Evolutionary conservation across 371 early-diverging fungal species (phyloP), one percentile per base, ranked within the genome.

Genomic region (Zopfochytrium polystomum): DNA sequence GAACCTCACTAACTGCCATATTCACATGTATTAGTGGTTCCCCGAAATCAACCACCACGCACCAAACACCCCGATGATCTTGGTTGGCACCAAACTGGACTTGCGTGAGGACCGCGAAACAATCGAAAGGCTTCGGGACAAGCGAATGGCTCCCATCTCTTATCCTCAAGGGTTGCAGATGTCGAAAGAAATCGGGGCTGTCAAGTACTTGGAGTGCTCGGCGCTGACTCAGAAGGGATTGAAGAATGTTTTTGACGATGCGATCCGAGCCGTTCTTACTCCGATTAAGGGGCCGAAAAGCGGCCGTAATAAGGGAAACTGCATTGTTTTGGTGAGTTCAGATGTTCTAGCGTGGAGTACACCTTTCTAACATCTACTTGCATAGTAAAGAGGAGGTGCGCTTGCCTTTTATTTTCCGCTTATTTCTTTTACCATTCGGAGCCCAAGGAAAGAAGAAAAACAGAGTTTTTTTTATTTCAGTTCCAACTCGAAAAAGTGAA

Each of bases 71-170:
- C 98, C 99, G 23, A 87, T 90, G 58, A 92, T 99, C 66, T 86
- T 99, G 23, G 96, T 98, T 23, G 97, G 97, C 20, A 97, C 98
- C 57, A 98, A 99, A 80, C 83, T 92, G 49, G 99, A 99, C 88
- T 80, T 96, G 70, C 90, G 96, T 62, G 94, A 95, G 74, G 96
- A 95, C 74, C 76, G 75, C 27, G 89, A 90, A 26, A 93, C 91
- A 11, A 80, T 93, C 48, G 92, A 91, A 55, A 88, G 90, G 80
- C 83, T 95, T 56, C 78, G 80, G 53, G 85, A 88, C 66, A 92
- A 91, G 82, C 81, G 87, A 45, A 89, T 90, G 93, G 75, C 89
- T 49, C 96, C 95, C 51, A 92, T 96, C 68, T 78, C 89, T 47
- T 93, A 90, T 77, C 79, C 86, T 48, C 92, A 93, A 74, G 95